Conservation (phyloP, 2,329 filamentous ascomycete species). For the Remersonia thermophila region DNA sequence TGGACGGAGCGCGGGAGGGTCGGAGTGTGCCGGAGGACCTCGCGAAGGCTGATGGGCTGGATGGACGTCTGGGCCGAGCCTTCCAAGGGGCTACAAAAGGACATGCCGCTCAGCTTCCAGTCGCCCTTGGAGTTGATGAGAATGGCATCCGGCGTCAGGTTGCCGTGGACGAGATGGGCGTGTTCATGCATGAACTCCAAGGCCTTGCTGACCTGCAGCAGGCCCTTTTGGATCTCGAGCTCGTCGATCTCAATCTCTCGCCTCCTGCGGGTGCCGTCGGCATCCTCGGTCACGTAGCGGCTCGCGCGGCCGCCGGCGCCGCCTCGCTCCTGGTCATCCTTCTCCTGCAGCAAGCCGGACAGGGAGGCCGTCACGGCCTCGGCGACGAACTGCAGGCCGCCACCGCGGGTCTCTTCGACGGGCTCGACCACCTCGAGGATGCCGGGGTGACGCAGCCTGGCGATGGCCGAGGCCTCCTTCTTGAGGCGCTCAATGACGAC, state of each 20-base stretch:
- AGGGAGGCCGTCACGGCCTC: conserved; percentile 86
- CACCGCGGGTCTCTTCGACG: conserved; percentile 83
- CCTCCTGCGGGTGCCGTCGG: conserved; percentile 58
- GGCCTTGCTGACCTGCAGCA: conserved; percentile 86
- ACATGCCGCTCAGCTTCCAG: conserved; percentile 95
- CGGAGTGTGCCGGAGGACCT: conserved; percentile 75
- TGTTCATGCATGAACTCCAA: conserved; percentile 94
- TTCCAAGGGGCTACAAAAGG: conserved; percentile 74
- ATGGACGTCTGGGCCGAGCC: conserved; percentile 64
- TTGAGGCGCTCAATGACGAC: conserved; percentile 85
- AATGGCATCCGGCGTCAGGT: conserved; percentile 85
- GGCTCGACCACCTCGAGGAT: conserved; percentile 89
- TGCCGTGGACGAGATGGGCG: conserved; percentile 84
- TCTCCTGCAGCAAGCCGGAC: conserved; percentile 68
- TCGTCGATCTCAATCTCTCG: conserved; percentile 90
- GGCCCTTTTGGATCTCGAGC: conserved; percentile 90
- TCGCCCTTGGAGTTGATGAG: conserved; percentile 92
- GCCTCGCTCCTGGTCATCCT: conserved; percentile 70
- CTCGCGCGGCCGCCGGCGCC: conserved; percentile 60
- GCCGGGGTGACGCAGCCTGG: conserved; percentile 78
- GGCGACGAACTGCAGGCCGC: conserved; percentile 90
- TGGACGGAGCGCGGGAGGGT: conserved; percentile 73
- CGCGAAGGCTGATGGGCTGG: conserved; percentile 67
- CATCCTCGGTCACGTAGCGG: conserved; percentile 69
- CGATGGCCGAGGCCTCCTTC: conserved; percentile 81